Evolutionary conservation across 2,329 filamentous ascomycete species (phyloP), one percentile per base, ranked within the genome.

Genomic region (Endocalyx cinctus): DNA sequence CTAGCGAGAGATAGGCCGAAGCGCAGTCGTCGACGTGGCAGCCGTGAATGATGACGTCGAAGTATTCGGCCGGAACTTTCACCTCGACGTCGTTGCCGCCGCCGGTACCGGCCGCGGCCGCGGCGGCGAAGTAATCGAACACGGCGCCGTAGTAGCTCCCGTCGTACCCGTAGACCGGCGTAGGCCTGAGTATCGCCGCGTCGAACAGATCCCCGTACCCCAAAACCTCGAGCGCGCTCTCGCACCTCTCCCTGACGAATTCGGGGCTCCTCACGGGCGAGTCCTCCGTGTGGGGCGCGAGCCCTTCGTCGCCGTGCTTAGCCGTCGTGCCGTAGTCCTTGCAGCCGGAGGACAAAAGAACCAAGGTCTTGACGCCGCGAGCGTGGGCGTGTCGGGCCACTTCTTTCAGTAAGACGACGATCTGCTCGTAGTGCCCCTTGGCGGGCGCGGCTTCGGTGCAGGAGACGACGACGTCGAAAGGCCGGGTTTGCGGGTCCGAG

Each of bases 11-110:
- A 36, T 72, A 74, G 0, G 66, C 67, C 12, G 67, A 62, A 3
- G 50, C 68, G 29, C 67, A 71, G 40, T 73, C 69, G 40, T 72
- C 69, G 10, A 72, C 56, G 38, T 73, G 69, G 23, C 63, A 55
- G 4, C 60, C 63, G 37, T 72, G 69, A 39, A 69, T 48, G 19
- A 72, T 63, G 11, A 52, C 61, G 13, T 60, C 50, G 0, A 55
- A 51, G n/a, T n/a, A n/a, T 25, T 61, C 42, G 1, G 56, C 48
- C 0, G 59, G 51, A 4, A 70, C 37, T 12, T 47, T 40, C 18
- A 69, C 44, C 2, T 46, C 37, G 10, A 43, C 39, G 4, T 42
- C 35, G 4, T 38, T 28, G 3, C 30, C 19, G 6, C 38, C 34
- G 4, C 34, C 34, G 4, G 31, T 27, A n/a, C n/a, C n/a, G n/a